phyloP scores from a whole-genome alignment of 2,329 filamentous ascomycete species.

The Clonostachys rhizophaga region DNA sequence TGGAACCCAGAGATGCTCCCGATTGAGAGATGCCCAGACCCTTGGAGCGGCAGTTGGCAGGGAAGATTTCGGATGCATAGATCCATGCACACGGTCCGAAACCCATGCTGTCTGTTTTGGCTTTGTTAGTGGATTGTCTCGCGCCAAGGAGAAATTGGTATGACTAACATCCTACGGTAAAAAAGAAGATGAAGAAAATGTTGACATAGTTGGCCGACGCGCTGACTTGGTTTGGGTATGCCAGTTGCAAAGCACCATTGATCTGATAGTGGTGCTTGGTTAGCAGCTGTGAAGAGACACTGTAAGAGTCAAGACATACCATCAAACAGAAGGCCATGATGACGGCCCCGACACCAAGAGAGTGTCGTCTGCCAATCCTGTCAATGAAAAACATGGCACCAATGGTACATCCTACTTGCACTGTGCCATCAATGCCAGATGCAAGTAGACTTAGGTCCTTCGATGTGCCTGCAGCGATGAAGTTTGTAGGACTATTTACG shows the following conservation, averaged over 20 bases:
- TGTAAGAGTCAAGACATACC: conserved; percentile 1
- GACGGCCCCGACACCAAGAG: conserved; percentile 19
- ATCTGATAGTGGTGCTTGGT: conserved; percentile 10
- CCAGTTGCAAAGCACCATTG: conserved; percentile 9
- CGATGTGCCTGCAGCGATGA: conserved; percentile 21
- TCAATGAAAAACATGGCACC: conserved; percentile 25
- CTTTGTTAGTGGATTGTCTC: background rate
- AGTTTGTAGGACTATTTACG: conserved; percentile 15
- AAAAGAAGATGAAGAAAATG: conserved; percentile 14
- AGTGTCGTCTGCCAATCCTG: conserved; percentile 19
- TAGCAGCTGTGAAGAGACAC: background rate
- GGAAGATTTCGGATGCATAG: conserved; percentile 11
- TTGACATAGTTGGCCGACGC: conserved; percentile 8
- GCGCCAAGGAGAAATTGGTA: background rate
- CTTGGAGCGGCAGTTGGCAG: conserved; percentile 9
- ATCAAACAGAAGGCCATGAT: conserved; percentile 23
- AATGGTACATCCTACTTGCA: conserved; percentile 25
- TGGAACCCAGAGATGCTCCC: conserved; percentile 9
- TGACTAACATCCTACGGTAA: conserved; percentile 8
- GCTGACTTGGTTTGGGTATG: conserved; percentile 10
- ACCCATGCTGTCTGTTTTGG: conserved; percentile 8
- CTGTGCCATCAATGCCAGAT: conserved; percentile 23
- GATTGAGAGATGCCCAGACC: conserved; percentile 9
- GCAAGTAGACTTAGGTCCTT: conserved; percentile 20
- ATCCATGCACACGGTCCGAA: conserved; percentile 12